phyloP scores from a whole-genome alignment of 257 asterid genomes.

The Gentiana straminea region DNA sequence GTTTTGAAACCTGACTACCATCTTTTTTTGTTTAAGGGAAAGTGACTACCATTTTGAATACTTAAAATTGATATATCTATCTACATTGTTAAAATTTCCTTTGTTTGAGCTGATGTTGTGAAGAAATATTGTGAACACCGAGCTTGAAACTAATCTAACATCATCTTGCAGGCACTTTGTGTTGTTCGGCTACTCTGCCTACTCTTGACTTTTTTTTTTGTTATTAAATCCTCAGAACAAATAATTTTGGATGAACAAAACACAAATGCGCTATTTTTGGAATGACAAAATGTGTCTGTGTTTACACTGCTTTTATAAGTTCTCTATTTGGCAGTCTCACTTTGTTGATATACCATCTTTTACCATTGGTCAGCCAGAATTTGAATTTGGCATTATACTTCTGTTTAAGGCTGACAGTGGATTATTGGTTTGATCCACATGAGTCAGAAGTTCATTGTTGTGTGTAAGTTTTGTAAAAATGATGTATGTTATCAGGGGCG shows the following conservation, averaged over 20 bases:
- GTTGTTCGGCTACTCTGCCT: background rate
- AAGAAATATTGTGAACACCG: conserved; percentile 2
- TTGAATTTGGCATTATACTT: background rate
- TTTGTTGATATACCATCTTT: background rate
- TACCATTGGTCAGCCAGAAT: background rate
- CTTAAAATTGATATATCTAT: background rate
- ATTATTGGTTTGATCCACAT: background rate
- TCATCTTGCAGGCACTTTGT: background rate
- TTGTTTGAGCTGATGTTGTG: background rate
- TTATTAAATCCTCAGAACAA: background rate
- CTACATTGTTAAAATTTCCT: background rate
- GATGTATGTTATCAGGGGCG: too few species aligned
- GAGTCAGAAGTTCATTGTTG: too few species aligned
- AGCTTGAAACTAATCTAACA: background rate
- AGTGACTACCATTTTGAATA: background rate
- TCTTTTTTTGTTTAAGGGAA: too few species aligned
- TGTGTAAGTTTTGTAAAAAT: too few species aligned
- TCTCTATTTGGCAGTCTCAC: background rate
- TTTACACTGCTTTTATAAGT: too few species aligned
- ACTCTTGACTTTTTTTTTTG: background rate
- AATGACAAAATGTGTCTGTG: too few species aligned
- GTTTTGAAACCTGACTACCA: background rate
- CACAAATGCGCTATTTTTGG: too few species aligned
- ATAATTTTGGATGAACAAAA: background rate
- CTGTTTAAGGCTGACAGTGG: background rate